Conservation (phyloP, 129 eudicot species). For the Sambucus nigra region DNA sequence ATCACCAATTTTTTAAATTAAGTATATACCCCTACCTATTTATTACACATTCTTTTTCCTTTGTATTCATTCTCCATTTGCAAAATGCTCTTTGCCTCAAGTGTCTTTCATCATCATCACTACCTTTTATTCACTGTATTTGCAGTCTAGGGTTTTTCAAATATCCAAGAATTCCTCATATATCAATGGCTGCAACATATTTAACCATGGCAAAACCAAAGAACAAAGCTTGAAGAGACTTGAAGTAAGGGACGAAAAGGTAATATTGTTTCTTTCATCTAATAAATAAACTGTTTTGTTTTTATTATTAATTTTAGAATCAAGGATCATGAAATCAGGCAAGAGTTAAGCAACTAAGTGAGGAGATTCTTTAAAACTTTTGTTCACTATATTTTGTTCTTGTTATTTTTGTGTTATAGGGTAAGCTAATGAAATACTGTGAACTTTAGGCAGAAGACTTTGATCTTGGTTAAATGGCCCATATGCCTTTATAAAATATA, state of each 20-base stretch:
- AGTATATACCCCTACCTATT: too few relatives aligned
- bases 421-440: too few relatives aligned
- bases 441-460: too few relatives aligned
- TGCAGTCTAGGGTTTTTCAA: background rate
- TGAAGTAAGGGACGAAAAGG: constrained; percentile 19
- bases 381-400: too few relatives aligned
- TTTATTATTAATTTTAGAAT: too few relatives aligned
- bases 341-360: too few relatives aligned
- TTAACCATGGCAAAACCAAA: constrained; percentile 5
- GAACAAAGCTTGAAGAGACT: constrained; percentile 11
- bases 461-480: too few relatives aligned
- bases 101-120: background rate
- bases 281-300: constrained; percentile 4
- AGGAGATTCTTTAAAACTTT: too few relatives aligned
- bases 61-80: background rate
- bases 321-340: too few relatives aligned
- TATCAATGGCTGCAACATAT: background rate
- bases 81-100: background rate
- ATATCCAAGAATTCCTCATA: background rate
- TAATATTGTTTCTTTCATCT: constrained; percentile 11
- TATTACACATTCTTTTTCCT: background rate
- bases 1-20: too few relatives aligned
- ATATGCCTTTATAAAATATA: too few relatives aligned
- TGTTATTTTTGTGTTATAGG: too few relatives aligned
- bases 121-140: background rate